Base-by-base conservation (phyloP, 805 yeast species). In the Candida rishiriensis region DNA sequence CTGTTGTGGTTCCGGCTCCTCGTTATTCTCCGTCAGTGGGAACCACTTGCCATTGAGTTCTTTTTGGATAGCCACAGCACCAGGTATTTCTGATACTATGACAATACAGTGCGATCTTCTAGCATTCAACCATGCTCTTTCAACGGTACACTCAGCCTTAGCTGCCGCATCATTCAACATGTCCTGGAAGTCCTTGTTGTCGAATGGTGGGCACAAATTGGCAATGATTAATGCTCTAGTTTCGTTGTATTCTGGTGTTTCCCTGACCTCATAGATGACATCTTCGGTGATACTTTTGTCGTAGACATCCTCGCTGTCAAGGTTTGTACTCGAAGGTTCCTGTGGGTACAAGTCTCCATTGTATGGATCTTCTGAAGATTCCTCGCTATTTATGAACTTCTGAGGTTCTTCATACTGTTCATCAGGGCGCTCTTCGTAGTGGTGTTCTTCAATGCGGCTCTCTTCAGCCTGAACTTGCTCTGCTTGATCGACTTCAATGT, bases 211-310 rank as follows among this genome's bases (percentile, higher is more conserved):
- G 13, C 70, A 57, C 38, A 73, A 56, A 49, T 72, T 73, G 12
- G 70, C 77, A n/a, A 72, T 61, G 43, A 72, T 63, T 33, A 73
- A 51, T 1, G 76, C 75, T 39, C 77, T 56, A 5, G 77, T 72
- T 40, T 61, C 60, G 33, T 59, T 64, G 53, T 62, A 72, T 26
- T 52, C 46, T 3, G 75, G 61, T 14, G 52, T 53, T 3, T 60
- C 64, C 29, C 42, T 48, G 21, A 65, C 59, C 17, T 59, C 66
- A 46, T 72, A 72, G 6, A 56, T 45, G 21, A 64, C 59, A 12
- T 68, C 70, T 30, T 53, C 59, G 8, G 44, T 56, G 35, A 59
- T 55, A 8, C 48, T 36, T 18, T 43, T 47, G 38, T 60, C 63
- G 43, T 50, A 59, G 10, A 28, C 42, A 29, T 53, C 56, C 6